Conservation (phyloP, 768 basidiomycete species). For the Peribolospora kevripleyi region DNA sequence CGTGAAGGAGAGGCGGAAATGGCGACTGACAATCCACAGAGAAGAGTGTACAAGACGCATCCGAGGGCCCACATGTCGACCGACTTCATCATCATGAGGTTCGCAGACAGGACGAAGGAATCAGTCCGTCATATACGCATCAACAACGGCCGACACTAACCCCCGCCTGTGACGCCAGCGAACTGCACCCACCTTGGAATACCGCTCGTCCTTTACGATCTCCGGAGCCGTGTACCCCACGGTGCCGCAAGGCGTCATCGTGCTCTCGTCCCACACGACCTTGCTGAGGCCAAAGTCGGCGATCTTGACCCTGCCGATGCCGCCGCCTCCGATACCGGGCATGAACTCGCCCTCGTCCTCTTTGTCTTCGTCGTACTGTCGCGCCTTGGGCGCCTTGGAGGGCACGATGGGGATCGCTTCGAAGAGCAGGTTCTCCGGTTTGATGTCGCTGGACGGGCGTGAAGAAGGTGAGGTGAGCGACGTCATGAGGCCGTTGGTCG, state of each 20-base stretch:
- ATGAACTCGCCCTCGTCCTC: conserved; percentile 94
- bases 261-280: conserved; percentile 96
- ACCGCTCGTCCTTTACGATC: conserved; percentile 95
- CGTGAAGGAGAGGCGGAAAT: conserved; percentile 15
- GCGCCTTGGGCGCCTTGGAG: conserved; percentile 42
- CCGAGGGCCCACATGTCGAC: conserved; percentile 99
- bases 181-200: conserved; percentile 32
- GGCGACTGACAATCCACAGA: conserved; percentile 50
- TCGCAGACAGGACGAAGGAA: background rate
- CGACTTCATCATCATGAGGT: conserved; percentile 21
- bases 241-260: conserved; percentile 98
- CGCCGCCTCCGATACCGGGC: conserved; percentile 77
- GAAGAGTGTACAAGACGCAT: conserved; percentile 91
- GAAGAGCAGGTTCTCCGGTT: conserved; percentile 90
- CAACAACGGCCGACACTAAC: background rate
- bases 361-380: conserved; percentile 93
- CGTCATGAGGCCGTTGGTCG: background rate
- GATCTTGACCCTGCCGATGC: conserved; percentile 93
- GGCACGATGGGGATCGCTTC: conserved; percentile 77
- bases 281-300: conserved; percentile 95
- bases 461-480: background rate
- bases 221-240: conserved; percentile 98
- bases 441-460: conserved; percentile 44
- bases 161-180: background rate
- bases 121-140: conserved; percentile 7